Evolutionary conservation across 2,329 filamentous ascomycete species (phyloP).

Genomic region (Salinomyces thailandicus): DNA sequence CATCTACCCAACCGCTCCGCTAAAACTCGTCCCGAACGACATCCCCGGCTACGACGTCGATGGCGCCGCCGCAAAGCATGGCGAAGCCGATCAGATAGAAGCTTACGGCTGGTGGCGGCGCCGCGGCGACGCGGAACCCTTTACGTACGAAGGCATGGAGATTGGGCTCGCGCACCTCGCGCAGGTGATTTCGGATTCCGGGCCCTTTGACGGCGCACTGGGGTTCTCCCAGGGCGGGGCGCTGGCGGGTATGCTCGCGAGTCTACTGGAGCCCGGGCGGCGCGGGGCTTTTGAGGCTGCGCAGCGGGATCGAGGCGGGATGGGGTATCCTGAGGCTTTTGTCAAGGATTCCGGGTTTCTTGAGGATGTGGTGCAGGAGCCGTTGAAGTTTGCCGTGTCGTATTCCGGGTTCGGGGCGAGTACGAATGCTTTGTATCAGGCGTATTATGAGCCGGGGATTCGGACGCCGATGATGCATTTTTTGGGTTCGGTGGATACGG

Average conservation of each 20-base stretch:
- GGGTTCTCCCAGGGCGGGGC: constrained; percentile 77
- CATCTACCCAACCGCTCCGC: constrained; percentile 38
- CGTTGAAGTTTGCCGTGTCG: constrained; percentile 58
- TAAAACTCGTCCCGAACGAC: constrained; percentile 34
- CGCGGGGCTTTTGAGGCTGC: constrained; percentile 39
- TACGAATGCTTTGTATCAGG: constrained; percentile 50
- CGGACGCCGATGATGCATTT: constrained; percentile 71
- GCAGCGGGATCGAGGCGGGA: constrained; percentile 29
- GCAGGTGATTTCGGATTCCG: constrained; percentile 48
- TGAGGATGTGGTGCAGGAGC: constrained; percentile 37
- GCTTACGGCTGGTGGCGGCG: constrained; percentile 76
- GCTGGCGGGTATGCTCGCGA: constrained; percentile 60
- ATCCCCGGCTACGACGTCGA: constrained; percentile 49
- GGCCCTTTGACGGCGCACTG: constrained; percentile 64
- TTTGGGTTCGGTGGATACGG: constrained; percentile 72
- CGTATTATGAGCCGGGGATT: constrained; percentile 66
- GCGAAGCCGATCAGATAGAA: constrained; percentile 35
- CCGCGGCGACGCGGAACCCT: constrained; percentile 48
- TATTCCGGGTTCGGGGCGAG: constrained; percentile 68
- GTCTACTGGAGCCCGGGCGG: constrained; percentile 52
- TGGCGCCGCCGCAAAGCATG: constrained; percentile 6
- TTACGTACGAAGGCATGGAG: constrained; percentile 57
- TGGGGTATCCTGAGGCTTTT: constrained; percentile 44
- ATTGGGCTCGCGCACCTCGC: constrained; percentile 56
- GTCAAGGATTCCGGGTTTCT: constrained; percentile 25